Evolutionary conservation across 495 filamentous ascomycete species (phyloP).

Genomic region (Hyaloscypha bicolor): DNA sequence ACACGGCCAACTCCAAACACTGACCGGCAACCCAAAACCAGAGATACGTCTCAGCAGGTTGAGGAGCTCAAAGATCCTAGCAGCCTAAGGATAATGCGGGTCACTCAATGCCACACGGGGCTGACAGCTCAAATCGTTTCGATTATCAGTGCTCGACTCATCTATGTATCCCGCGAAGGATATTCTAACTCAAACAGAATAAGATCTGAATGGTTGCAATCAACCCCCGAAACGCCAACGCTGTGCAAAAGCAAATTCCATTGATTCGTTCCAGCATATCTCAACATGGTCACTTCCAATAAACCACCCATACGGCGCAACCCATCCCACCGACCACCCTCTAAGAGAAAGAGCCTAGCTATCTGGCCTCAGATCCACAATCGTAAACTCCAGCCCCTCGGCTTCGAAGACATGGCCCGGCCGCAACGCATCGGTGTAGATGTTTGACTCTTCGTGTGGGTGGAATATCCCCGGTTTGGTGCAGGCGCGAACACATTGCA

Average conservation of each 20-base stretch:
- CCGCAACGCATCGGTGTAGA: slow-evolving; percentile 82
- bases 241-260: slow-evolving; percentile 13
- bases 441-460: slow-evolving; percentile 66
- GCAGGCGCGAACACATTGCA: slow-evolving; percentile 78
- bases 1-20: too few relatives aligned
- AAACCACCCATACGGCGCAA: not conserved
- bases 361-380: slow-evolving; percentile 73
- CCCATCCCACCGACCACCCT: not conserved
- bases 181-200: not conserved
- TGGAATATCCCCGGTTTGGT: slow-evolving; percentile 79
- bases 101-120: not conserved
- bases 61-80: not conserved
- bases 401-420: slow-evolving; percentile 87
- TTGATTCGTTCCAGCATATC: not conserved
- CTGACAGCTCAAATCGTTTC: not conserved
- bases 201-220: not conserved
- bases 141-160: slow-evolving; percentile 20
- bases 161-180: slow-evolving; percentile 5
- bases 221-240: slow-evolving; percentile 20
- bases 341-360: not conserved
- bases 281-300: not conserved
- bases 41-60: not conserved
- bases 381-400: slow-evolving; percentile 70
- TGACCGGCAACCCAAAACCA: too few relatives aligned
- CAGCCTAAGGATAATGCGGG: not conserved